Percentiles rank a stretch among this genome's conserved stretches.
Evolutionary conservation across 2,329 filamentous ascomycete genomes (phyloP).

Genomic region (Alternaria tenuissima): DNA sequence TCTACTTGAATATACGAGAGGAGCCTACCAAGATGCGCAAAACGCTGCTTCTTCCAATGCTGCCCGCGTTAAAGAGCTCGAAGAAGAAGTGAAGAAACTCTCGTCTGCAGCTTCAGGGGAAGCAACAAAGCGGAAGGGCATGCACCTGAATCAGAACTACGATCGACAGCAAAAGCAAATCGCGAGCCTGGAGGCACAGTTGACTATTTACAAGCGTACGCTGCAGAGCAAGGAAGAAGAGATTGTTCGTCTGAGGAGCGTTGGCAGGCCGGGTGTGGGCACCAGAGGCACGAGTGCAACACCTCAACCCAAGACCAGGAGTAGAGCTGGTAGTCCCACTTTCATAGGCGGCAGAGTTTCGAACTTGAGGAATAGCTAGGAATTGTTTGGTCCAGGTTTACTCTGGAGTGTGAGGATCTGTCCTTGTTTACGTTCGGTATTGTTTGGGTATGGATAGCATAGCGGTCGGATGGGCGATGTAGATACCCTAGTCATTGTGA

Average conservation of each 20-base stretch:
- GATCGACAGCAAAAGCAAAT: slow-evolving; percentile 18
- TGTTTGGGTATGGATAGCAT: neutral
- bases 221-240: slow-evolving; percentile 38
- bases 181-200: slow-evolving; percentile 17
- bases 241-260: slow-evolving; percentile 24
- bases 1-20: slow-evolving; percentile 66
- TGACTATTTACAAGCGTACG: slow-evolving; percentile 22
- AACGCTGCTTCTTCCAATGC: slow-evolving; percentile 19
- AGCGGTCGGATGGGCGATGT: neutral
- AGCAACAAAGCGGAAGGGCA: slow-evolving; percentile 24
- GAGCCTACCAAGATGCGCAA: slow-evolving; percentile 59
- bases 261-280: slow-evolving; percentile 33
- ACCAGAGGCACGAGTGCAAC: slow-evolving; percentile 42
- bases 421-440: neutral
- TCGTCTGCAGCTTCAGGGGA: slow-evolving; percentile 29
- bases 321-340: slow-evolving; percentile 41
- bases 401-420: neutral
- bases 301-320: slow-evolving; percentile 37
- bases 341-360: slow-evolving; percentile 27
- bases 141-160: slow-evolving; percentile 26
- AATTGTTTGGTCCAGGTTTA: neutral
- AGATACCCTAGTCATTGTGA: neutral
- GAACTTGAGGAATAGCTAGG: slow-evolving; percentile 33
- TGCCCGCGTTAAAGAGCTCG: slow-evolving; percentile 22
- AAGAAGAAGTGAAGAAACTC: slow-evolving; percentile 23